Evolutionary conservation across 2,329 filamentous ascomycete genomes (phyloP), one percentile per base, ranked within the genome.

Genomic region (Pestalotiopsis sp.): DNA sequence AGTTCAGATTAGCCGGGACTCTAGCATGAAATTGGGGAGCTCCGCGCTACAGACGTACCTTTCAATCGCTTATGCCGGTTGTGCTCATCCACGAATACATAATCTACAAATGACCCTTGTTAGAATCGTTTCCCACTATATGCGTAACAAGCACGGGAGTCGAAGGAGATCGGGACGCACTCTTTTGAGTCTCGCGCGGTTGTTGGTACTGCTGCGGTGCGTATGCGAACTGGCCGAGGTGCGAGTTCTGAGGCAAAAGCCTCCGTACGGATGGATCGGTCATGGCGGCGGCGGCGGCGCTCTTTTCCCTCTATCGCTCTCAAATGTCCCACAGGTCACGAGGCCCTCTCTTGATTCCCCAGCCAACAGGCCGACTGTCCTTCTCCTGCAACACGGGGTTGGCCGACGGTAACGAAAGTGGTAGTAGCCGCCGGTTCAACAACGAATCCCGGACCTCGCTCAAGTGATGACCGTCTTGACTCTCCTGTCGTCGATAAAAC

Each of bases 1-100:
- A 57, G 25, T 45, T 39, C 39, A n/a, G 52, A 36, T 27, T 38
- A 63, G 60, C 45, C 31, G 63, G 11, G 14, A 49, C 39, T 38
- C 64, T 27, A 27, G 23, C 17, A 61, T 13, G 23, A 36, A 14
- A 23, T 9, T 36, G 13, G 27, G 45, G 68, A 56, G 65, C 39
- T 70, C 58, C 13, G 27, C 57, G 31, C 60, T 39, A 65, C 27
- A 62, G 57, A 39, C 81, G 74, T 88, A 96, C 94, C 94, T 87
- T 98, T 98, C 71, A 98, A 85, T 75, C 95, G 90, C 83, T 98
- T 98, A 82, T 98, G 96, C 72, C 96, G 92, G 84, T 98, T 98
- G 82, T 98, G 96, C 81, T 98, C 95, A 81, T 98, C 95, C 68
- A 98, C 96, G 78, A 98, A 98, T 76, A 98, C 96, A 92, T 98